Evolutionary conservation across 108 stramenopile species (phyloP).

Genomic region (Skeletonema tropicum): DNA sequence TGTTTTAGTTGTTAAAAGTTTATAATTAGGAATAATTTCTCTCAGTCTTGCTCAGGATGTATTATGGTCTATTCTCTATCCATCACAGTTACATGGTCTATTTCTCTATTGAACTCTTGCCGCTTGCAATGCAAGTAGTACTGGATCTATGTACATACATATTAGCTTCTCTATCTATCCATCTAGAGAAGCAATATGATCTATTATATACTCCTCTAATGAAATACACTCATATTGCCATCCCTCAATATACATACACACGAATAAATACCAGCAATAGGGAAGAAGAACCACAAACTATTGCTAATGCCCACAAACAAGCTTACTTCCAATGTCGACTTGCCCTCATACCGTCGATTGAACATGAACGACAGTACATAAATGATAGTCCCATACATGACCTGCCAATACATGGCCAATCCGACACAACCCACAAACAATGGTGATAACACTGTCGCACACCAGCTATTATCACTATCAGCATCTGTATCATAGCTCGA

Average conservation of each 20-base stretch:
- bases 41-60: not conserved
- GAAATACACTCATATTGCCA: conserved; percentile 61
- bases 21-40: not conserved
- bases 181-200: too few species aligned
- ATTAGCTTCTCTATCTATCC: too few species aligned
- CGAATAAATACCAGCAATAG: conserved; percentile 64
- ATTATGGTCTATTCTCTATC: too few species aligned
- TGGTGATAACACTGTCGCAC: conserved; percentile 18
- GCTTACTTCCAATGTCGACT: conserved; percentile 49
- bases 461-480: not conserved
- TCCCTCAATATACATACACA: conserved; percentile 63
- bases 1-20: not conserved
- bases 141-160: too few species aligned
- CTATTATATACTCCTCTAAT: too few species aligned
- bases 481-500: conserved; percentile 11
- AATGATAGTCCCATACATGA: conserved; percentile 82
- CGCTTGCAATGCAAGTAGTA: too few species aligned
- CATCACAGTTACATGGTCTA: too few species aligned
- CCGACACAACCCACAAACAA: conserved; percentile 67
- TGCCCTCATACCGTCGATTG: conserved; percentile 69
- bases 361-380: conserved; percentile 74
- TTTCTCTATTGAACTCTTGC: conserved; percentile 22
- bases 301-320: conserved; percentile 80
- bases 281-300: conserved; percentile 80
- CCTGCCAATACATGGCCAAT: conserved; percentile 75